These are phyloP conservation scores for Termitomyces sp. DNA, from an alignment of 768 basidiomycete genomes.

Conservation along the genomic window DNA sequence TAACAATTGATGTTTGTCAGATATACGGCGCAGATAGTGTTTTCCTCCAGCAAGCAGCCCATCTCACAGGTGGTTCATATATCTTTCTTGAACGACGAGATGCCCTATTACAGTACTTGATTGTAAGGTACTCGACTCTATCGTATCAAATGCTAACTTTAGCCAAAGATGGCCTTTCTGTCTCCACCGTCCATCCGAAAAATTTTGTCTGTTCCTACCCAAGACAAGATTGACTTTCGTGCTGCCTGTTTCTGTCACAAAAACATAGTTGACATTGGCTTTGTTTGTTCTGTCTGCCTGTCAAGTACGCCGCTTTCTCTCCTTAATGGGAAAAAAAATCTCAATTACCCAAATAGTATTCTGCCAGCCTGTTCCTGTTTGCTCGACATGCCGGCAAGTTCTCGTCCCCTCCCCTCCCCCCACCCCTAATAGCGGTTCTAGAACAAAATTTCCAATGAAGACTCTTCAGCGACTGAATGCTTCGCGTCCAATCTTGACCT, in stretches of 20 bases:
- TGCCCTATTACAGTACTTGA: slow-evolving; percentile 88
- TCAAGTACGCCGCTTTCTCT: slow-evolving; percentile 62
- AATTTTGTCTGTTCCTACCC: slow-evolving; percentile 79
- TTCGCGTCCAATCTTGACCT: slow-evolving; percentile 31
- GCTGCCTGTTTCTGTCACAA: slow-evolving; percentile 99
- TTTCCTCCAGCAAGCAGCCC: slow-evolving; percentile 95
- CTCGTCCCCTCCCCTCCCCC: not conserved
- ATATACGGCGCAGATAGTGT: slow-evolving; percentile 85
- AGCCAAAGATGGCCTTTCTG: slow-evolving; percentile 71
- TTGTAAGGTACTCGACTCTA: slow-evolving; percentile 35
- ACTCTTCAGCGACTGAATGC: slow-evolving; percentile 80
- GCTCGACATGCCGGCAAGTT: slow-evolving; percentile 86
- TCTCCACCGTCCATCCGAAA: slow-evolving; percentile 59
- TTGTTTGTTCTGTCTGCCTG: slow-evolving; percentile 97
- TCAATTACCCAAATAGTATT: slow-evolving; percentile 56
- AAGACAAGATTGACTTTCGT: slow-evolving; percentile 94
- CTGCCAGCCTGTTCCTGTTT: slow-evolving; percentile 90
- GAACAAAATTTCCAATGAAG: slow-evolving; percentile 94
- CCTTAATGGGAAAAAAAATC: not conserved
- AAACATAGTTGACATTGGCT: slow-evolving; percentile 92
- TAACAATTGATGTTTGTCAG: slow-evolving; percentile 95
- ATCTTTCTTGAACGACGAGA: slow-evolving; percentile 77
- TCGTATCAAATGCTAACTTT: slow-evolving; percentile 1
- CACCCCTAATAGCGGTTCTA: slow-evolving; percentile 23
- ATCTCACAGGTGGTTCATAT: slow-evolving; percentile 93